Evolutionary conservation across 1,284 basidiomycete genomes (phyloP).

Genomic region (Veloboletus limbatus): DNA sequence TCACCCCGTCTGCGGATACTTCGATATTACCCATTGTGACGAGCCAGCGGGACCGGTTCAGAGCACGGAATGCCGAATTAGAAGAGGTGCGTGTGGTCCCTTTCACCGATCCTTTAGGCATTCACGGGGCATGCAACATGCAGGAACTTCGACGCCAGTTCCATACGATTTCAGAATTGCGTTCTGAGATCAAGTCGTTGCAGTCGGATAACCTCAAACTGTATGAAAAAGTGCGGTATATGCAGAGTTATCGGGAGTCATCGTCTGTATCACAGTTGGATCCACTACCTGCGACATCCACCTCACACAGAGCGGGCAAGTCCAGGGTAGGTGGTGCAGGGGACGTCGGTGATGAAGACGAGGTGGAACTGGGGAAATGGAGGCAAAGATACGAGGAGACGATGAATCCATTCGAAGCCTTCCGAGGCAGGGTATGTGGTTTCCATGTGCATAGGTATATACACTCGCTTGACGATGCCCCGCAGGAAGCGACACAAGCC

Average conservation of each 20-base stretch:
- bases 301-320: slow-evolving; percentile 28
- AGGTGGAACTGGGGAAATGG: slow-evolving; percentile 89
- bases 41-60: slow-evolving; percentile 92
- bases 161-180: slow-evolving; percentile 87
- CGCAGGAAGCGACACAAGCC: slow-evolving; percentile 87
- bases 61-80: slow-evolving; percentile 92
- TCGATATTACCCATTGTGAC: slow-evolving; percentile 96
- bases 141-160: slow-evolving; percentile 93
- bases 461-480: background rate
- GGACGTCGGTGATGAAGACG: slow-evolving; percentile 64
- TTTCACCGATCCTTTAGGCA: background rate
- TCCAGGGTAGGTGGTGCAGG: slow-evolving; percentile 78
- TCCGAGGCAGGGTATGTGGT: slow-evolving; percentile 84
- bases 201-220: slow-evolving; percentile 93
- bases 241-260: slow-evolving; percentile 89
- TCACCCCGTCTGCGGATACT: slow-evolving; percentile 75
- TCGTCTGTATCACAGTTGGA: slow-evolving; percentile 61
- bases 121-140: background rate
- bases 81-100: slow-evolving; percentile 67
- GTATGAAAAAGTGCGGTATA: slow-evolving; percentile 96
- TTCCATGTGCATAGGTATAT: background rate
- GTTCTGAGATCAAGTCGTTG: slow-evolving; percentile 82
- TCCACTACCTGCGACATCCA: slow-evolving; percentile 54
- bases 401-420: slow-evolving; percentile 97
- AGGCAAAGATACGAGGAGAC: slow-evolving; percentile 90